Conservation (phyloP, 768 basidiomycete species). For the Agrocybe chaxingu region DNA sequence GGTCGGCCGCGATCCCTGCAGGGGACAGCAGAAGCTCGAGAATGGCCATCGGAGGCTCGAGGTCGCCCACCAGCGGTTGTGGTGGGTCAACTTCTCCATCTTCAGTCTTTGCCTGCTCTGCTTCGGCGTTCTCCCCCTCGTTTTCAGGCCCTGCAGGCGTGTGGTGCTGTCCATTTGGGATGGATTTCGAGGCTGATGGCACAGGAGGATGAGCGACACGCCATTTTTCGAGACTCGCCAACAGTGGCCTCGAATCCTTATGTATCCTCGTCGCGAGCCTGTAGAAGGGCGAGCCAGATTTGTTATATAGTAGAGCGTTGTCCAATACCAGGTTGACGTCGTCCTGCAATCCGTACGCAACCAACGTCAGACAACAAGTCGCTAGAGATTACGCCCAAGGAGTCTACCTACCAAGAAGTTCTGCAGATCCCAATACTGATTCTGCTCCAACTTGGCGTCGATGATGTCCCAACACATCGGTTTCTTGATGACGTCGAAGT, state of each 20-base stretch:
- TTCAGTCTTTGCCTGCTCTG: neutral
- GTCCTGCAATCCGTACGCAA: conserved; percentile 35
- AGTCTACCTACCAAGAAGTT: conserved; percentile 58
- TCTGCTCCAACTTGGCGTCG: conserved; percentile 74
- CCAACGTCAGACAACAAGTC: neutral
- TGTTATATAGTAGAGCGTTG: conserved; percentile 89
- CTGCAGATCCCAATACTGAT: conserved; percentile 77
- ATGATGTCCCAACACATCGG: conserved; percentile 92
- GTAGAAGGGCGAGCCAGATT: conserved; percentile 65
- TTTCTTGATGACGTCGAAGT: conserved; percentile 78
- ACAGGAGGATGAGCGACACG: conserved; percentile 12
- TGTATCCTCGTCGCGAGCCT: conserved; percentile 67
- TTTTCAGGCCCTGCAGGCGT: neutral
- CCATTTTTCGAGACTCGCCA: conserved; percentile 37
- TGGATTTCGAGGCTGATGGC: neutral
- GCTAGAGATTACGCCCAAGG: neutral
- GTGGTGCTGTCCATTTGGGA: too few relatives aligned
- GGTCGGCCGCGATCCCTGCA: conserved; percentile 49
- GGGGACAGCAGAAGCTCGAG: conserved; percentile 54
- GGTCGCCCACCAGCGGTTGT: conserved; percentile 51
- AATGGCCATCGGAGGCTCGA: conserved; percentile 65
- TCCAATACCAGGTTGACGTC: conserved; percentile 82
- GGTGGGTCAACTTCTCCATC: conserved; percentile 1
- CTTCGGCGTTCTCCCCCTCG: neutral
- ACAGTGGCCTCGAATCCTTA: conserved; percentile 32